phyloP scores from a whole-genome alignment of 768 basidiomycete species.

The Mycena filopes region DNA sequence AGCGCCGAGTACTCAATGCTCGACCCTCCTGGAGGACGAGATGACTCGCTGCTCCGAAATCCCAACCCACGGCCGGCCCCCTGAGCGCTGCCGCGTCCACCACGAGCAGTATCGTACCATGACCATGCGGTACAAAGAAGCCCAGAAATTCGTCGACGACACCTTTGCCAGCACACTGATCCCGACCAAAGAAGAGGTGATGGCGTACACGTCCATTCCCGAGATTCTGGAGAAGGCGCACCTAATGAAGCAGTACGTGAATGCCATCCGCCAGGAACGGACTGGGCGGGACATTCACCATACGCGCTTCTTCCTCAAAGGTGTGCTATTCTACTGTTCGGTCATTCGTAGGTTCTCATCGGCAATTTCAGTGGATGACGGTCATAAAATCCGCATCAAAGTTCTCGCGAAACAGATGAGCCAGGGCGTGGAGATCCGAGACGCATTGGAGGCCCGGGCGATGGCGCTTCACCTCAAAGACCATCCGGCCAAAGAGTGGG shows the following conservation, averaged over 20 bases:
- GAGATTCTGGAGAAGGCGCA: conserved; percentile 34
- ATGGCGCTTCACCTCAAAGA: conserved; percentile 26
- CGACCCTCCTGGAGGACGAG: conserved; percentile 35
- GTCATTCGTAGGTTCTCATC: background rate
- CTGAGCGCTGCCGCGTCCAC: conserved; percentile 38
- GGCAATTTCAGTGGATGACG: conserved; percentile 38
- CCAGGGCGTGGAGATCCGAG: conserved; percentile 33
- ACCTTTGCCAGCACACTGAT: conserved; percentile 26
- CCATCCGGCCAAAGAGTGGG: conserved; percentile 15
- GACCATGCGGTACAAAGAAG: conserved; percentile 41
- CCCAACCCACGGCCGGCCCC: conserved; percentile 36
- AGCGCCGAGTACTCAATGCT: background rate
- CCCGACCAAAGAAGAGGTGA: conserved; percentile 34
- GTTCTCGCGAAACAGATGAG: conserved; percentile 43
- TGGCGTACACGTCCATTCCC: conserved; percentile 24
- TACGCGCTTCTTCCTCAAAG: conserved; percentile 45
- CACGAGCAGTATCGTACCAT: conserved; percentile 39
- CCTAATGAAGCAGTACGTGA: conserved; percentile 41
- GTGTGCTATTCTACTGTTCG: conserved; percentile 23
- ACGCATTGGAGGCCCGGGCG: conserved; percentile 34
- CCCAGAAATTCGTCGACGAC: conserved; percentile 38
- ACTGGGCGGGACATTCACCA: conserved; percentile 44
- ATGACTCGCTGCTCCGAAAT: conserved; percentile 36
- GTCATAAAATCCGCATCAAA: conserved; percentile 43
- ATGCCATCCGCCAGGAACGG: conserved; percentile 45